Evolutionary conservation across 768 basidiomycete genomes (phyloP).

Genomic region (Chiua virens): DNA sequence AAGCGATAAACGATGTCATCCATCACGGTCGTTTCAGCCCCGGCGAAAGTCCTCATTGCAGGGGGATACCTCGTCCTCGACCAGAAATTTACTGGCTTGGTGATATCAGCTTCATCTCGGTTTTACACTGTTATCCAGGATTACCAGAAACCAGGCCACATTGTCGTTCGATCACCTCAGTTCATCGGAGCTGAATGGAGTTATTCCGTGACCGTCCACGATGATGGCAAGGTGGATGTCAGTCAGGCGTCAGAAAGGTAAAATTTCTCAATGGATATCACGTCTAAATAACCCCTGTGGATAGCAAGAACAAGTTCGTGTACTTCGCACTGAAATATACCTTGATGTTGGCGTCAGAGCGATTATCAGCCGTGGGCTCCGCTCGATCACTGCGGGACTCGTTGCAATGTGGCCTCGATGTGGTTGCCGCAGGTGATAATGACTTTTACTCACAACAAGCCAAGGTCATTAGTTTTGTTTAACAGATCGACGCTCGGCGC

Average conservation of each 20-base stretch:
- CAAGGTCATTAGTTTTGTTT: slow-evolving; percentile 51
- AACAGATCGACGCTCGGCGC: background rate
- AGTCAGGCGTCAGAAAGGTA: slow-evolving; percentile 23
- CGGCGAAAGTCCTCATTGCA: slow-evolving; percentile 93
- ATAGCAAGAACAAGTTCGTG: slow-evolving; percentile 86
- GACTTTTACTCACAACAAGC: slow-evolving; percentile 96
- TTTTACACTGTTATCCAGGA: slow-evolving; percentile 81
- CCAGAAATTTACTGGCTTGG: slow-evolving; percentile 78
- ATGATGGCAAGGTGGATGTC: slow-evolving; percentile 29
- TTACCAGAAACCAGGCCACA: slow-evolving; percentile 33
- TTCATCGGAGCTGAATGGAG: slow-evolving; percentile 81
- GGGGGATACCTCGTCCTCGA: slow-evolving; percentile 98
- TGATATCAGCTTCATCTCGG: slow-evolving; percentile 89
- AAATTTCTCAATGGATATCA: background rate
- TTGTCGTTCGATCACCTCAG: slow-evolving; percentile 87
- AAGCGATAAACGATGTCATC: slow-evolving; percentile 35
- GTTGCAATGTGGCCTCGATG: slow-evolving; percentile 60
- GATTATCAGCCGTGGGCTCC: slow-evolving; percentile 29
- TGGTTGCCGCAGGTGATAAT: slow-evolving; percentile 89
- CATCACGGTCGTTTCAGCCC: slow-evolving; percentile 79
- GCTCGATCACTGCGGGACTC: slow-evolving; percentile 41
- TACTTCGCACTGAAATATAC: slow-evolving; percentile 84
- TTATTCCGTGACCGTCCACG: slow-evolving; percentile 51
- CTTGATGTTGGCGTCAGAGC: slow-evolving; percentile 64
- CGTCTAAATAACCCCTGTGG: slow-evolving; percentile 10